Base-by-base conservation (phyloP, 1,284 basidiomycete species). In the Puccinia polysora region DNA sequence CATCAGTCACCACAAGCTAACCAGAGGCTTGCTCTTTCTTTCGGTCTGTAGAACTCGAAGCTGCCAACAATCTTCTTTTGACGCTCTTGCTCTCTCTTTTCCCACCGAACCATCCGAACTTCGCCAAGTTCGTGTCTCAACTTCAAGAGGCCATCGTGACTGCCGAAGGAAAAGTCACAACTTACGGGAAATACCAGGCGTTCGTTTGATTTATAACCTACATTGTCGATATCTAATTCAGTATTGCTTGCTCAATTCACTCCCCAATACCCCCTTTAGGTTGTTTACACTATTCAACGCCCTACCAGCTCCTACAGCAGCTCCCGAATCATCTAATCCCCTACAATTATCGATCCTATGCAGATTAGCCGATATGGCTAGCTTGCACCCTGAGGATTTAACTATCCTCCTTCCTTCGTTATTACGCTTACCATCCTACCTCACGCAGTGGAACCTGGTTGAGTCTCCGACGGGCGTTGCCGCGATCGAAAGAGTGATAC, bases 141-240 rank as follows among this genome's bases (percentile, higher is more conserved):
- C 52, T 72, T 32, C 49, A 63, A 12, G 69, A 72, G 36, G 69
- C 69, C 23, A 64, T 72, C 23, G 58, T 43, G 1, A 63, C 58
- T 8, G 59, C 69, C 18, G 69, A 72, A 20, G 69, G 69, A 28
- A 72, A 70, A 62, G 56, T 40, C 14, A 72, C 69, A 12, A 15
- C 60, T 56, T 72, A 72, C 52, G 69, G 69, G 32, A 72, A 60
- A 72, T 72, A 63, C 34, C 55, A 38, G 34, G 59, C 59, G 69
- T 72, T 23, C 30, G 69, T 72, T 30, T 18, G 18, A 8, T 34
- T 0, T 15, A 2, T 20, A 38, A 10, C 28, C n/a, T 32, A 56
- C 4, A 45, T 60, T 38, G 20, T 25, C 20, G 40, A 36, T 45
- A 7, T 43, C 40, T 45, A n/a, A n/a, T n/a, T n/a, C n/a, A n/a